Evolutionary conservation across 306 rosid genomes (phyloP).

Genomic region (Pyrus communis): DNA sequence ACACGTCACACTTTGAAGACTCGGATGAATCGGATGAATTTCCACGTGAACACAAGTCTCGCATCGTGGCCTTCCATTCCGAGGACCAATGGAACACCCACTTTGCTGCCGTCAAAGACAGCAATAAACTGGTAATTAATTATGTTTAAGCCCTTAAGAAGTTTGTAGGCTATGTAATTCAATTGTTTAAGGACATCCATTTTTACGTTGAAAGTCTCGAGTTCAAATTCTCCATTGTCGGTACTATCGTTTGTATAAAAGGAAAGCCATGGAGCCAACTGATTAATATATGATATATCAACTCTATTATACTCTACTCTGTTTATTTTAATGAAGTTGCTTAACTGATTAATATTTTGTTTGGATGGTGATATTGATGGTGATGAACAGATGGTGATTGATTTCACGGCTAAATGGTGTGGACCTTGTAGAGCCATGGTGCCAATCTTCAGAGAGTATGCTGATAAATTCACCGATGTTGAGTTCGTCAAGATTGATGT

Average conservation of each 20-base stretch:
- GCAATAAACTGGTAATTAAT: conserved; percentile 55
- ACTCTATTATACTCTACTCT: neutral
- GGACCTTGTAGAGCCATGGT: conserved; percentile 71
- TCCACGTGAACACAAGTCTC: conserved; percentile 6
- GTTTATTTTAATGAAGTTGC: neutral
- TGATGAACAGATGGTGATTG: conserved; percentile 46
- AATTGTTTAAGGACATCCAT: neutral
- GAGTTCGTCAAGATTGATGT: conserved; percentile 69
- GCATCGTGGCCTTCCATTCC: conserved; percentile 37
- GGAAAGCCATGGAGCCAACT: neutral
- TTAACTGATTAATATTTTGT: neutral
- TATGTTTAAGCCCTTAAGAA: neutral
- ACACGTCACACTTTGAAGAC: neutral
- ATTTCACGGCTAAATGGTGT: conserved; percentile 87
- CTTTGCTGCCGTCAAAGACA: conserved; percentile 35
- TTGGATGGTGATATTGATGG: conserved; percentile 1
- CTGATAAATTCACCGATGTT: conserved; percentile 49
- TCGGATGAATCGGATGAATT: neutral
- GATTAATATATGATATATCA: neutral
- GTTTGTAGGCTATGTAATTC: neutral
- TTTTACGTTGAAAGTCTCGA: neutral
- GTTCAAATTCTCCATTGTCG: neutral
- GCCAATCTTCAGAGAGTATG: conserved; percentile 41
- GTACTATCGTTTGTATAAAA: neutral
- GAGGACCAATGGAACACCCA: conserved; percentile 51